Evolutionary conservation across 306 rosid genomes (phyloP).

Genomic region (Cicer chorassanicum): DNA sequence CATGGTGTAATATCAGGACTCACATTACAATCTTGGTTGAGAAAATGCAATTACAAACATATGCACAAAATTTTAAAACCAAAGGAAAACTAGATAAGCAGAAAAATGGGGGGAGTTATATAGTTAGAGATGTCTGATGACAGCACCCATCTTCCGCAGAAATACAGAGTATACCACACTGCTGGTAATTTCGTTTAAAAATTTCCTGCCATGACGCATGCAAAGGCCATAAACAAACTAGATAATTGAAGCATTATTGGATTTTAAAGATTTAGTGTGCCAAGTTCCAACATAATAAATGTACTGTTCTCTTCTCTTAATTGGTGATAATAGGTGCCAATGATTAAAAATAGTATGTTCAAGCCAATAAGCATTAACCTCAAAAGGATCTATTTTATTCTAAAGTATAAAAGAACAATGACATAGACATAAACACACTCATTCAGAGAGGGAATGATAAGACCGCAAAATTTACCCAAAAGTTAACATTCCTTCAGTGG

Average conservation of each 20-base stretch:
- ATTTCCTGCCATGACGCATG: conserved; percentile 24
- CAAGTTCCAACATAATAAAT: conserved; percentile 19
- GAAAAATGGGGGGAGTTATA: not conserved
- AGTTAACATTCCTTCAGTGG: not conserved
- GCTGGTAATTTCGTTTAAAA: conserved; percentile 29
- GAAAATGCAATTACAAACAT: conserved; percentile 1
- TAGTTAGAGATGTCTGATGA: conserved; percentile 23
- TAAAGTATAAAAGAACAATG: not conserved
- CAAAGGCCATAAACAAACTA: conserved; percentile 41
- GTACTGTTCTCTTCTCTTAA: conserved; percentile 33
- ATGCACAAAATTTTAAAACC: conserved; percentile 20
- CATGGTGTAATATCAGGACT: conserved; percentile 29
- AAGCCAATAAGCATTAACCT: conserved; percentile 20
- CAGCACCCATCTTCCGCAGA: conserved; percentile 29
- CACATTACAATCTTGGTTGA: conserved; percentile 26
- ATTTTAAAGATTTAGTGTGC: conserved; percentile 9
- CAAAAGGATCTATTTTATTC: conserved; percentile 1
- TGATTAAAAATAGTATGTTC: conserved; percentile 3
- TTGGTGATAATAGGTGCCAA: conserved; percentile 17
- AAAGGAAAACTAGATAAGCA: conserved; percentile 13
- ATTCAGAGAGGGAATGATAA: not conserved
- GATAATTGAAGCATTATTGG: conserved; percentile 18
- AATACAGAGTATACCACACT: conserved; percentile 26
- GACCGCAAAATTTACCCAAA: conserved; percentile 13
- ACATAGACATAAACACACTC: not conserved